Evolutionary conservation across 805 yeast genomes (phyloP), one percentile per base, ranked within the genome.

Genomic region (Kazachstania psychrophila): DNA sequence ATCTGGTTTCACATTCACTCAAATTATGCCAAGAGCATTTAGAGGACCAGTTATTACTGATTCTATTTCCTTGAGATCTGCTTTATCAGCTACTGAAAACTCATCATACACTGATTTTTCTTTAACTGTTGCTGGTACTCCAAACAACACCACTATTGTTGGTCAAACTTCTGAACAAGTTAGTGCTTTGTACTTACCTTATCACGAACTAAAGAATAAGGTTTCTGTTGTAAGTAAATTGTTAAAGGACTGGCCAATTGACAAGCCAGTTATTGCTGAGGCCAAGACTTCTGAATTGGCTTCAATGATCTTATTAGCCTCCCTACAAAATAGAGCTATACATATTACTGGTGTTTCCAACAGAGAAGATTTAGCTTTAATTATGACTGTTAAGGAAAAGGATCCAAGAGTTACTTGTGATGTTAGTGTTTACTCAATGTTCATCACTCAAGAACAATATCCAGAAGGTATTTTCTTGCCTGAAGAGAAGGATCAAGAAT

Each of bases 281-380:
- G 96, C 97, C 34, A 78, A 75, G 58, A 79, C 89, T 18, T 83
- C 96, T 27, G 89, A 86, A 53, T 69, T 89, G 54, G 97, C 97
- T n/a, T 83, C 95, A 3, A 80, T 88, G 31, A 67, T 89, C 58
- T 72, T 89, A 53, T 69, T 89, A 63, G 95, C 96, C 30, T 82
- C 95, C 19, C 72, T 89, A 56, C 87, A 84, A 69, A 73, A 68
- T 64, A 75, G 94, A 54, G 68, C 86, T 28, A 80, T 89, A 46
- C 97, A 89, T 62, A 78, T 89, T 50, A 84, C 95, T 38, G 87
- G 83, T 47, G 92, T 89, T 35, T 75, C 83, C 28, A 70, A 80
- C 41, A 76, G 72, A 56, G 85, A 80, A 47, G 97, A 89, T 60
- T 69, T 89, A 56, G 78, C 82, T 43, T 69, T 89, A 56, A 83